phyloP scores from a whole-genome alignment of 306 rosid species.

The Ochetophila trinervis region DNA sequence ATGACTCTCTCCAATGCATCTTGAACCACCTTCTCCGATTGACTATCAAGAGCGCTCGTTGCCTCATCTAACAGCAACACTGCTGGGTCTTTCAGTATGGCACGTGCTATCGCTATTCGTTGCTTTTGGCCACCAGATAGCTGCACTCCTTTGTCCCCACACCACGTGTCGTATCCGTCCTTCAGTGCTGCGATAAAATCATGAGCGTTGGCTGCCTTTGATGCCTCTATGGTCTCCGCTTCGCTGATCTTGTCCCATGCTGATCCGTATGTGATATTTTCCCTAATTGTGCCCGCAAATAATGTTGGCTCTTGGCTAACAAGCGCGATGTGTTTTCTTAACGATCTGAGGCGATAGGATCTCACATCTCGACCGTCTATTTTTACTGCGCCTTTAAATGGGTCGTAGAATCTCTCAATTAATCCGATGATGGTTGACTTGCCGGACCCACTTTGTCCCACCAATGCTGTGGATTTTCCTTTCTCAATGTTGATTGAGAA shows the following conservation, averaged over 20 bases:
- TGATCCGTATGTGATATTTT: slow-evolving; percentile 64
- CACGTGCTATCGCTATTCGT: slow-evolving; percentile 82
- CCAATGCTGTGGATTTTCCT: slow-evolving; percentile 77
- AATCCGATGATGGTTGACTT: slow-evolving; percentile 79
- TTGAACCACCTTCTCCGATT: slow-evolving; percentile 76
- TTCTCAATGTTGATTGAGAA: slow-evolving; percentile 71
- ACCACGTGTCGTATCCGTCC: slow-evolving; percentile 70
- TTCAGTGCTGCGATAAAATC: slow-evolving; percentile 64
- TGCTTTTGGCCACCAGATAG: slow-evolving; percentile 92
- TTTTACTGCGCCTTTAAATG: slow-evolving; percentile 45
- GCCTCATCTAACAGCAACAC: slow-evolving; percentile 81
- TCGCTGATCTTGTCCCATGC: slow-evolving; percentile 36
- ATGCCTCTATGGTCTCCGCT: slow-evolving; percentile 59
- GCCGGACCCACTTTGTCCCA: slow-evolving; percentile 85
- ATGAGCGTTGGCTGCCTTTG: slow-evolving; percentile 83
- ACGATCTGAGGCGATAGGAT: slow-evolving; percentile 48
- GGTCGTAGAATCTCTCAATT: slow-evolving; percentile 86
- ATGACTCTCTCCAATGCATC: slow-evolving; percentile 74
- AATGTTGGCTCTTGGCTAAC: slow-evolving; percentile 87
- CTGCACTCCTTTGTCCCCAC: slow-evolving; percentile 83
- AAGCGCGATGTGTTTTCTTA: slow-evolving; percentile 67
- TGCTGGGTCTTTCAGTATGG: slow-evolving; percentile 64
- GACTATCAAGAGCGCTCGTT: slow-evolving; percentile 80
- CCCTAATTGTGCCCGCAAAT: slow-evolving; percentile 68
- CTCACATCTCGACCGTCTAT: slow-evolving; percentile 68